Evolutionary conservation across 2,329 filamentous ascomycete species (phyloP), one percentile per base, ranked within the genome.

Genomic region (Colletotrichum truncatum): DNA sequence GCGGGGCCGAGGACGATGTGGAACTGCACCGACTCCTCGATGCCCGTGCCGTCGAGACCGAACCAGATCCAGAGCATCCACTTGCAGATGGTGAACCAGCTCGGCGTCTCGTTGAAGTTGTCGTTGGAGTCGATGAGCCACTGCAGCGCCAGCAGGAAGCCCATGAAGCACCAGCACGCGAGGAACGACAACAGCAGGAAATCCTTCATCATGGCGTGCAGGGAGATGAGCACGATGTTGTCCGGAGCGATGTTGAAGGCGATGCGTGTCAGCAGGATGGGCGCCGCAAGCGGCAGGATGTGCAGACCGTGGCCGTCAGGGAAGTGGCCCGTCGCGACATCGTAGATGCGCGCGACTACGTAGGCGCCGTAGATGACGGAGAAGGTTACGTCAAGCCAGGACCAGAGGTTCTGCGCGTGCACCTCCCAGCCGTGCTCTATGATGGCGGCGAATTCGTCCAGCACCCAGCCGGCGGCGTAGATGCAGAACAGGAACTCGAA

Each of bases 11-110:
- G 82, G 23, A 91, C 77, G 74, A 86, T 81, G 73, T 93, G 89
- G 75, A 93, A 90, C 46, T 88, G 84, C 8, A 77, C 78, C 3
- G 80, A 81, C 64, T 81, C 78, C 63, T 84, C 81, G 46, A 85
- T 85, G 10, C 83, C 83, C 4, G 84, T 85, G 21, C 83, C 91
- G 66, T 93, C 91, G 1, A 93, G 85, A 1, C 91, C 91, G 70
- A 93, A 93, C 91, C 91, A 93, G 70, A 93, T 91, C 88, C 89
- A 93, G 3, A 93, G 82, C 84, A 93, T 91, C 91, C 91, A 93
- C 75, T 92, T 92, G 30, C 85, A 85, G 52, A 93, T 90, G 0
- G 89, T 90, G 28, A 77, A 74, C 79, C 80, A 82, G 36, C 72
- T 73, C 2, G 77, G 76, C 21, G 73, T 68, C 64, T 77, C 64